A percentile compares a stretch with the other conserved stretches of the same genome.
Conservation (phyloP, 129 eudicot species). For the Lactuca sativa region DNA sequence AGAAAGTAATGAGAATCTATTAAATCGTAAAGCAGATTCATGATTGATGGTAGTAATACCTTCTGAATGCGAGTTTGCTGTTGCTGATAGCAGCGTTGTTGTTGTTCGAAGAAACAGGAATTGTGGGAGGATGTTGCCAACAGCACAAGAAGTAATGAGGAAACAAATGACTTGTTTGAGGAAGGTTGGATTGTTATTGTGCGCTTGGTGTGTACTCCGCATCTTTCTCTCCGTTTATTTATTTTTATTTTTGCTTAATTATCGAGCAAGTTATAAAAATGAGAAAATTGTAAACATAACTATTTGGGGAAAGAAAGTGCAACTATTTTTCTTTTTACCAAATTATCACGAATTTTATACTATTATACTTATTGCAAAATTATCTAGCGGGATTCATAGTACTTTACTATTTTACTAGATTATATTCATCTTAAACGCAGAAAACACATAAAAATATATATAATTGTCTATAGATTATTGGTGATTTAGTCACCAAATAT, state of each 20-base stretch:
- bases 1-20: constrained; percentile 2
- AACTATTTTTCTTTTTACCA: too few relatives aligned
- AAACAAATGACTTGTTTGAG: constrained; percentile 19
- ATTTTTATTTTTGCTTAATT: background rate
- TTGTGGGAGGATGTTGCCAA: constrained; percentile 16
- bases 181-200: constrained; percentile 16
- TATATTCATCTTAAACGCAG: too few relatives aligned
- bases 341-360: too few relatives aligned
- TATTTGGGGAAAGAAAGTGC: too few relatives aligned
- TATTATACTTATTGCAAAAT: too few relatives aligned
- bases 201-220: constrained; percentile 14
- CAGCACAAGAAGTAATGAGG: constrained; percentile 6
- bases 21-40: constrained; percentile 5
- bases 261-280: too few relatives aligned
- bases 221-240: background rate
- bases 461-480: too few relatives aligned
- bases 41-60: constrained; percentile 25
- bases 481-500: too few relatives aligned
- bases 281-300: too few relatives aligned
- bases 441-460: too few relatives aligned
- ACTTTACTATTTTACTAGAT: too few relatives aligned
- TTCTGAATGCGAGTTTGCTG: background rate
- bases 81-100: constrained; percentile 9
- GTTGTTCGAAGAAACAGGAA: constrained; percentile 21
- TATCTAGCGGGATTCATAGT: too few relatives aligned